Base-by-base conservation (phyloP, 2,329 filamentous ascomycete genomes). In the Botrytis pseudocinerea region DNA sequence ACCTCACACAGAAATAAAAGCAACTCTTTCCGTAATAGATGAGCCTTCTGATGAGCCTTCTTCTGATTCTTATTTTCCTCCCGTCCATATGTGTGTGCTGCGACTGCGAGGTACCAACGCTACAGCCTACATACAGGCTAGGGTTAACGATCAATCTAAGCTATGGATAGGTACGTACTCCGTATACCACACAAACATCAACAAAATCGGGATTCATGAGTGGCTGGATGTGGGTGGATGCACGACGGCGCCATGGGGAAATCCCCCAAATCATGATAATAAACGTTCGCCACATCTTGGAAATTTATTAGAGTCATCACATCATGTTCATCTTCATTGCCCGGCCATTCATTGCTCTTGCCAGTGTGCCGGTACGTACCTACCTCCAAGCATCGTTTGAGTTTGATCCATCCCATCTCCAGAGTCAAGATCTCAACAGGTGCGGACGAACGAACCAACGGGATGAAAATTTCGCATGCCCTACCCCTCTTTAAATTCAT, bases 81-180 rank as follows among this genome's bases (percentile, higher is more conserved):
- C 38, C 38, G 38, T 38, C 38, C 38, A 38, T 10, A 38, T 38
- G 38, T 38, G 38, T 38, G 38, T 38, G 60, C 69, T 48, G 57
- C 68, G 42, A 70, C 63, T 48, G 57, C 57, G 57, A 70, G 46
- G 68, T 62, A 70, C 68, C 40, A 70, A 51, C 64, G 61, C n/a
- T 59, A 65, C 60, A 59, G 60, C 48, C 25, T n/a, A 54, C 48
- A 38, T 8, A 38, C 38, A 38, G 38, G 38, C 7, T 38, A 54
- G 48, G 48, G 48, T 54, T 54, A 54, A 20, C 12, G 35, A 25
- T 35, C 62, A 22, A 25, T 65, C 48, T 65, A 65, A 65, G 62
- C 62, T 64, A 65, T 35, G 48, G 44, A n/a, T 16, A 54, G 4
- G 48, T 2, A n/a, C 10, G 25, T 0, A n/a, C 48, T 54, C 48